Base-by-base conservation (phyloP, 2,329 filamentous ascomycete genomes). In the Rhynchosporium secalis region DNA sequence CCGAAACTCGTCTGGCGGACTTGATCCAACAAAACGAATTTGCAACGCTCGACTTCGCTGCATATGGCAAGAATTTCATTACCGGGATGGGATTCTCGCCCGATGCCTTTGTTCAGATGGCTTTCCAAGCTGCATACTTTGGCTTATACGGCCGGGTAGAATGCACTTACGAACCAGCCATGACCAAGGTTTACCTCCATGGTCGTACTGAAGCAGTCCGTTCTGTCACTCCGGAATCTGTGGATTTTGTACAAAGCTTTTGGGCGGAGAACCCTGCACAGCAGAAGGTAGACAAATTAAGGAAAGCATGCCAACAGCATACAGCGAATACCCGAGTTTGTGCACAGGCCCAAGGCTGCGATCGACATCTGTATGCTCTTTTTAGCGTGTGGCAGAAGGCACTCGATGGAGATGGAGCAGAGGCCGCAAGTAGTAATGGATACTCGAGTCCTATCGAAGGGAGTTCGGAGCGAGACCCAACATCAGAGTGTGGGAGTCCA, bases 41-140 rank as follows among this genome's bases (percentile, higher is more conserved):
- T 71, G 84, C 92, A 65, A 96, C 92, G 12, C 82, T 98, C 4
- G 94, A 98, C 69, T 98, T 98, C 70, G 79, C 80, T 55, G 86
- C 88, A 29, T 99, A 96, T 70, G 95, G 95, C 68, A 97, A 97
- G 81, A 96, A 95, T 76, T 97, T 97, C 74, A 97, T 99, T 76
- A 98, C 92, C 0, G 92, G 90, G 0, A 96, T 96, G 88, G 94
- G 94, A 7, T 96, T 98, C 77, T 98, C 94, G 0, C 94, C 95
- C 0, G 95, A 98, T 74, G 95, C 95, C 0, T 99, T 96, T 74
- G 91, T 99, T 26, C 95, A 99, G 76, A 98, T 99, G 94, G 95
- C 95, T 0, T 97, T 97, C 79, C 95, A 99, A 76, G 94, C 94
- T 4, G 94, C 95, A 1, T 98, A 99, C 79, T 99, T 97, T 72